These are phyloP conservation scores for Kockovaella imperatae DNA, from an alignment of 768 basidiomycete genomes.

Conservation along the genomic window DNA sequence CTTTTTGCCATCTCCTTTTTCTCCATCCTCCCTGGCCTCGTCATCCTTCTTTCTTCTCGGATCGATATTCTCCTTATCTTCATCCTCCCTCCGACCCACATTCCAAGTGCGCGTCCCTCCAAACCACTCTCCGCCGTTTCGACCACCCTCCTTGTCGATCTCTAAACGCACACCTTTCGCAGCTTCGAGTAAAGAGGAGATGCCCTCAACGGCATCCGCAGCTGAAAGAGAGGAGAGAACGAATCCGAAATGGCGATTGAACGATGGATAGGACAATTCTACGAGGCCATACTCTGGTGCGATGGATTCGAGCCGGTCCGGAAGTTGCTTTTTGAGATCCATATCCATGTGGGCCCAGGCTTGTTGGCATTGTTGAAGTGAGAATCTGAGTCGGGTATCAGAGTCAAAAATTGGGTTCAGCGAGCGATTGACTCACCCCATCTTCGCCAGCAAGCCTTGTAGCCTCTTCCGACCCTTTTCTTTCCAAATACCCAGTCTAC, in stretches of 20 bases:
- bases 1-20: slow-evolving; percentile 41
- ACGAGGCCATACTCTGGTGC: slow-evolving; percentile 92
- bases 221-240: slow-evolving; percentile 79
- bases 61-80: slow-evolving; percentile 32
- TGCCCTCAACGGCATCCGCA: slow-evolving; percentile 84
- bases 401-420: not conserved
- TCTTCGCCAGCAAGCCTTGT: slow-evolving; percentile 89
- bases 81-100: slow-evolving; percentile 35
- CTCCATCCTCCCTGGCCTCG: slow-evolving; percentile 18
- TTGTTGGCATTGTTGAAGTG: slow-evolving; percentile 87
- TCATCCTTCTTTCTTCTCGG: slow-evolving; percentile 5
- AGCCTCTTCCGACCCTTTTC: slow-evolving; percentile 82
- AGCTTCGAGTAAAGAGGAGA: slow-evolving; percentile 79
- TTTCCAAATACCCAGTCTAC: slow-evolving; percentile 92
- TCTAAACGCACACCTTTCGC: slow-evolving; percentile 85
- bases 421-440: slow-evolving; percentile 62
- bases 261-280: slow-evolving; percentile 88
- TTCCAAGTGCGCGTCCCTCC: slow-evolving; percentile 76
- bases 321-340: slow-evolving; percentile 73
- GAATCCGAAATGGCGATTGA: slow-evolving; percentile 85
- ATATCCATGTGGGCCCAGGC: slow-evolving; percentile 93
- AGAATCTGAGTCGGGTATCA: slow-evolving; percentile 57
- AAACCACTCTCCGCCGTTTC: slow-evolving; percentile 94
- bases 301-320: slow-evolving; percentile 73
- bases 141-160: slow-evolving; percentile 78